Base-by-base conservation (phyloP, 495 filamentous ascomycete genomes). In the Penicillium cataractarum region DNA sequence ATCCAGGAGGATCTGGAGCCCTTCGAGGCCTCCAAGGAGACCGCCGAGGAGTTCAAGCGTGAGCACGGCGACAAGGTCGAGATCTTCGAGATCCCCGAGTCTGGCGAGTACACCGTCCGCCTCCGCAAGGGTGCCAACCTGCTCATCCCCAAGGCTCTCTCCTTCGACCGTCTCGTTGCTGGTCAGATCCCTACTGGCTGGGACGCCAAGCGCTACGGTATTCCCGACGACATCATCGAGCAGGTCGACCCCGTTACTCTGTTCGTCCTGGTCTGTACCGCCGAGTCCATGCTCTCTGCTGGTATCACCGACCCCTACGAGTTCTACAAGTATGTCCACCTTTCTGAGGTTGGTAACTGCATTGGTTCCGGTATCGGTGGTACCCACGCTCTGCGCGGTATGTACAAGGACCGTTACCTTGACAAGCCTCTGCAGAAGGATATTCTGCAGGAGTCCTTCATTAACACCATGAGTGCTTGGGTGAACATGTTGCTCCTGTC, bases 291-390 rank as follows among this genome's bases (percentile, higher is more conserved):
- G 52, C 83, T 98, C 40, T 87, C 92, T 0, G 87, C 93, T 54
- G 95, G 95, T 88, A 93, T 99, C 74, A 97, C 93, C n/a, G 96
- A 99, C 74, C 96, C 95, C 24, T 99, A 97, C 70, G 95, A 99
- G 77, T 98, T 99, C 79, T 99, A 99, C 85, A 92, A 97, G 80
- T 98, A 99, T 70, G 95, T 99, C 60, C 95, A 99, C 75, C 86
- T 99, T 55, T 97, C 96, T 2, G 91, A 99, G 73, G 91, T 99
- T 44, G 95, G 96, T 74, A 99, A 99, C 83, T 98, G 96, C 76
- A 86, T 99, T 64, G 95, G 95, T 73, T 98, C 96, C 12, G 95
- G 95, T 80, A 93, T 98, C 76, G 95, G 95, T 83, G 95, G 95
- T 76, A 92, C 92, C 52, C 85, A 86, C 65, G 96, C 95, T 58